Evolutionary conservation across 2,329 filamentous ascomycete species (phyloP).

Genomic region (Cladosporium sp.): DNA sequence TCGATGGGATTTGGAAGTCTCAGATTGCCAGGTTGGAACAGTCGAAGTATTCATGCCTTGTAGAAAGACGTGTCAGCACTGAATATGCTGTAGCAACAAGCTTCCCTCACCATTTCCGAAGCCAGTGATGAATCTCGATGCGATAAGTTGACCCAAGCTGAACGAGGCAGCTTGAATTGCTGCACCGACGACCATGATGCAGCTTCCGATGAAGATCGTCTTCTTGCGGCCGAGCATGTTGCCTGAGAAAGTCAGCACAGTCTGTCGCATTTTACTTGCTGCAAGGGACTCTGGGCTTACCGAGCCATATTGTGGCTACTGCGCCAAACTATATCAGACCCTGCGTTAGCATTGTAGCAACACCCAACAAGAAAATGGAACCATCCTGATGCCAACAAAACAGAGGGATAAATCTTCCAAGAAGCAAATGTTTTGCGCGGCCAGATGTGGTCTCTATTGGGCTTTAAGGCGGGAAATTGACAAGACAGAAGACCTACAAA

Average conservation of each 20-base stretch:
- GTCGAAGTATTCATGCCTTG: conserved; percentile 48
- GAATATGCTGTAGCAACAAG: too few relatives aligned
- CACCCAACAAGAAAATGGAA: too few relatives aligned
- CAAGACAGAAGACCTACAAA: conserved; percentile 35
- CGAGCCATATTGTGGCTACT: conserved; percentile 46
- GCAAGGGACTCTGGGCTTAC: conserved; percentile 25
- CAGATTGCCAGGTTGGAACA: conserved; percentile 50
- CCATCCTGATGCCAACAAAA: too few relatives aligned
- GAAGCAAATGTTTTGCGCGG: too few relatives aligned
- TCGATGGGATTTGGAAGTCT: conserved; percentile 49
- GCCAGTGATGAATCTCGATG: conserved; percentile 49
- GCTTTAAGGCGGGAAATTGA: too few relatives aligned
- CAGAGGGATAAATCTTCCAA: too few relatives aligned
- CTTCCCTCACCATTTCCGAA: conserved; percentile 49
- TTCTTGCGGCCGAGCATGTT: conserved; percentile 49
- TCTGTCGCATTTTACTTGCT: too few relatives aligned
- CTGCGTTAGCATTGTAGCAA: neutral
- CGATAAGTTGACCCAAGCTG: conserved; percentile 42
- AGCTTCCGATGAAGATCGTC: conserved; percentile 49
- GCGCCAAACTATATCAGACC: conserved; percentile 37
- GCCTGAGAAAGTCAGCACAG: neutral
- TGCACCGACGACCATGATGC: conserved; percentile 49
- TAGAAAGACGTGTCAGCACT: conserved; percentile 36
- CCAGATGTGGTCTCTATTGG: too few relatives aligned
- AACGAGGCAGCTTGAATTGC: conserved; percentile 47